Conservation (phyloP, 257 asterid genomes). For the Solanum tarijense region DNA sequence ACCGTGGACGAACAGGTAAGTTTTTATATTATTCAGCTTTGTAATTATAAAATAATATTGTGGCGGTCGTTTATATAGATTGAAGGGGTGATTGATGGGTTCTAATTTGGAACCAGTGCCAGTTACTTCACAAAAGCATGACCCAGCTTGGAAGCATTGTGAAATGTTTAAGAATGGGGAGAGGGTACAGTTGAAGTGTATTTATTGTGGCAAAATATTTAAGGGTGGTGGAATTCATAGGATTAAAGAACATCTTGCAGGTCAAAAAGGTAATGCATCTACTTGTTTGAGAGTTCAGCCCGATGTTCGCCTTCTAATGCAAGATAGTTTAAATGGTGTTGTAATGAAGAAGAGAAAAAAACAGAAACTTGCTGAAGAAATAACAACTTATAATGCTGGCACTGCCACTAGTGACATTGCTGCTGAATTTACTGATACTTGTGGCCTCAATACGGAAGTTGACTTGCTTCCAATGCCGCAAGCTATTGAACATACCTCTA, state of each 20-base stretch:
- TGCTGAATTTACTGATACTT: constrained; percentile 17
- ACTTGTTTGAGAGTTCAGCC: constrained; percentile 84
- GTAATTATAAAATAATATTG: background rate
- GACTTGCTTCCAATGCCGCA: constrained; percentile 60
- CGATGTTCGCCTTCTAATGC: constrained; percentile 73
- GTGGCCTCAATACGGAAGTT: constrained; percentile 43
- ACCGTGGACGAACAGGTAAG: background rate
- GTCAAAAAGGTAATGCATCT: constrained; percentile 94
- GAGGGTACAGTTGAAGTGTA: constrained; percentile 72
- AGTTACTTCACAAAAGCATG: constrained; percentile 82
- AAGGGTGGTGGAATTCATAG: constrained; percentile 99
- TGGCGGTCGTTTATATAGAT: background rate
- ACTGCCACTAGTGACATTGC: constrained; percentile 27
- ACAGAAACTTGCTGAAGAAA: constrained; percentile 52
- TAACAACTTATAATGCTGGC: constrained; percentile 29
- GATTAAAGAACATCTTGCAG: constrained; percentile 91
- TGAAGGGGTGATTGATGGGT: constrained; percentile 18
- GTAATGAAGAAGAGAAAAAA: constrained; percentile 69
- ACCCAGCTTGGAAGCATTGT: constrained; percentile 98
- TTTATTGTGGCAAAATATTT: constrained; percentile 80
- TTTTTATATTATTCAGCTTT: background rate
- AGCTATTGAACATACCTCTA: constrained; percentile 39
- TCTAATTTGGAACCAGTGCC: constrained; percentile 70
- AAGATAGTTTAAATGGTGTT: constrained; percentile 74
- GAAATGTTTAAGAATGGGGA: constrained; percentile 84